Base-by-base conservation (phyloP, 495 filamentous ascomycete genomes). In the Podospora appendiculata region DNA sequence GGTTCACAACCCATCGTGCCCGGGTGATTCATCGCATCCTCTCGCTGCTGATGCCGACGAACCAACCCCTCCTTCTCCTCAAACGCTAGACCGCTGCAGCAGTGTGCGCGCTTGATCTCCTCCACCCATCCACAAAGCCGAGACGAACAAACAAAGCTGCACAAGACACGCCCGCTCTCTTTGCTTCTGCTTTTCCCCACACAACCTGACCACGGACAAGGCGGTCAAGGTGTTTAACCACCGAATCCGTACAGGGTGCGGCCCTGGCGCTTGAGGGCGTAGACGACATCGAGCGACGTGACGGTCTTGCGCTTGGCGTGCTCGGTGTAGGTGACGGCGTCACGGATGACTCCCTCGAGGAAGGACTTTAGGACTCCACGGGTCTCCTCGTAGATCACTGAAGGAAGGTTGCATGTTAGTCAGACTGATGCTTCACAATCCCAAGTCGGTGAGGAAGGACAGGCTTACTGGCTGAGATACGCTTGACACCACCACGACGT, bases 331-430 rank as follows among this genome's bases (percentile, higher is more conserved):
- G 93, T 96, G 79, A 96, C 91, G 54, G 91, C 91, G 56, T 96
- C 91, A 77, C 89, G 90, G 74, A 98, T 98, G 78, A 98, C 93
- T 79, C 90, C 89, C 80, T 98, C 93, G 62, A 98, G 90, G 91
- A 98, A 98, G 78, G 92, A 93, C 88, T 98, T 98, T 65, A 98
- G 87, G 67, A 98, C 93, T 86, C 92, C 90, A 71, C 93, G 93
- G 64, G 93, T 98, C 84, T 98, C 93, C 71, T 98, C 93, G 84
- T 98, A 98, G 85, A 98, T 84, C 80, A 84, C 92, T 78, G 56
- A 60, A 68, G 16, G 46, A 12, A 35, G 17, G 17, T 3, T 67
- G 25, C 73, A 71, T 81, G 58, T 80, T 80, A 53, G 79, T 81
- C 64, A 80, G 81, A 79, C 36, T 79, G 81, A 78, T 84, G 81